Base-by-base conservation (phyloP, 768 basidiomycete species). In the Boletus sp. region DNA sequence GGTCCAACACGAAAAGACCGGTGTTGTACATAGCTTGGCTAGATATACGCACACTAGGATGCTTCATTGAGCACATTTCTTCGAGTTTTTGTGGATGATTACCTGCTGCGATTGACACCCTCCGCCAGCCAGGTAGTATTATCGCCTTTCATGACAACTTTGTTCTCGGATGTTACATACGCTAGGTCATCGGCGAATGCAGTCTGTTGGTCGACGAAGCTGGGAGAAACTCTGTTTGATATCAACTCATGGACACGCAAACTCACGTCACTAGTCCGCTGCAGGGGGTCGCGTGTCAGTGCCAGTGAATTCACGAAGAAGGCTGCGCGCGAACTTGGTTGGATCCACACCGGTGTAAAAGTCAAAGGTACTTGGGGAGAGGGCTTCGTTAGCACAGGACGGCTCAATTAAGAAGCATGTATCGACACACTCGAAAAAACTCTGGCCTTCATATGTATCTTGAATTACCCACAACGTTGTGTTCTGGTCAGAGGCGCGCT, bases 1-100 rank as follows among this genome's bases (percentile, higher is more conserved):
- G 77, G 66, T 96, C 93, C 25, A 95, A 76, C 55, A 96, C 80
- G 65, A 94, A 92, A 21, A 96, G 75, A 30, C 93, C 93, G 10
- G 85, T 83, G 55, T 83, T 87, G 65, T 89, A 90, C 43, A 73
- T 65, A 7, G 77, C 75, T 37, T 78, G 64, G 58, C 84, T 87
- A 43, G 82, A 83, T 68, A 96, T 84, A 42, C 93, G 85, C 54
- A 96, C 86, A 60, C 93, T 89, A 23, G 38, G 32, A 50, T 42
- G 33, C 17, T 47, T 7, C 9, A 4, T 34, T 47, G 17, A 55
- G 44, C 42, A 34, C 13, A 32, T 30, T 56, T 27, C 35, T 29
- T 40, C 23, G 11, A 32, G 66, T 27, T 15, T 14, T 54, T 5
- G 21, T 27, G 11, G 21, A 32, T 13, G 40, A 27, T 38, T 50